phyloP scores from a whole-genome alignment of 495 filamentous ascomycete genomes.

The Penicillium roqueforti region DNA sequence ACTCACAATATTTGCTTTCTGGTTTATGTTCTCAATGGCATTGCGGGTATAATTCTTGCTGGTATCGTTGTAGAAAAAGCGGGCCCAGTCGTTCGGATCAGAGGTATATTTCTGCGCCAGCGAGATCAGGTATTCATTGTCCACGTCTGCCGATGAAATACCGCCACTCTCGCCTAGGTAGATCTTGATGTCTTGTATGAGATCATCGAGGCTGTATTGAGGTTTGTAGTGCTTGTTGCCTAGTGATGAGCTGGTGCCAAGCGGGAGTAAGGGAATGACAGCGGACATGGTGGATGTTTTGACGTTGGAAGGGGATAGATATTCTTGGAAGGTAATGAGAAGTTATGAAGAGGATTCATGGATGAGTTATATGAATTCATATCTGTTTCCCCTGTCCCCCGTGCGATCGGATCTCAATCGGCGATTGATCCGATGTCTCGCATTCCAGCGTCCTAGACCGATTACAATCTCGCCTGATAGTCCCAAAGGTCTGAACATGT shows the following conservation, averaged over 20 bases:
- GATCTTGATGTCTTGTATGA: slow-evolving; percentile 30
- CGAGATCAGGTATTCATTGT: slow-evolving; percentile 28
- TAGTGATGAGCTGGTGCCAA: slow-evolving; percentile 14
- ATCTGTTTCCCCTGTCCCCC: not conserved
- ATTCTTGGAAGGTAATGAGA: not conserved
- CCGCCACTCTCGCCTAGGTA: slow-evolving; percentile 28
- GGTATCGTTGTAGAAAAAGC: slow-evolving; percentile 32
- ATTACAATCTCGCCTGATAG: slow-evolving; percentile 2
- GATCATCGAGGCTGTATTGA: slow-evolving; percentile 25
- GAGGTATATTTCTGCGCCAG: slow-evolving; percentile 31
- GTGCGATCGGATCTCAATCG: slow-evolving; percentile 8
- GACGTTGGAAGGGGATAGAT: not conserved
- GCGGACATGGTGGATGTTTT: slow-evolving; percentile 12
- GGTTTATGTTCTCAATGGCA: slow-evolving; percentile 37
- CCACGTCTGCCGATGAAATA: slow-evolving; percentile 29
- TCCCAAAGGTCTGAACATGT: not conserved
- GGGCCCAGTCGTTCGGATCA: slow-evolving; percentile 32
- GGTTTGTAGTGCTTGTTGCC: slow-evolving; percentile 19
- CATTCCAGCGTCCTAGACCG: slow-evolving; percentile 1
- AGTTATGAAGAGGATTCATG: not conserved
- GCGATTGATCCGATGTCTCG: slow-evolving; percentile 7
- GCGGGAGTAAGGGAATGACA: slow-evolving; percentile 13
- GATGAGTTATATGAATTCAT: not conserved
- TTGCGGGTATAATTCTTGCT: slow-evolving; percentile 41
- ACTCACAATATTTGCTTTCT: slow-evolving; percentile 34